These are phyloP conservation scores for Coniochaeta prunicola DNA, from an alignment of 2,329 filamentous ascomycete species.

Conservation along the genomic window DNA sequence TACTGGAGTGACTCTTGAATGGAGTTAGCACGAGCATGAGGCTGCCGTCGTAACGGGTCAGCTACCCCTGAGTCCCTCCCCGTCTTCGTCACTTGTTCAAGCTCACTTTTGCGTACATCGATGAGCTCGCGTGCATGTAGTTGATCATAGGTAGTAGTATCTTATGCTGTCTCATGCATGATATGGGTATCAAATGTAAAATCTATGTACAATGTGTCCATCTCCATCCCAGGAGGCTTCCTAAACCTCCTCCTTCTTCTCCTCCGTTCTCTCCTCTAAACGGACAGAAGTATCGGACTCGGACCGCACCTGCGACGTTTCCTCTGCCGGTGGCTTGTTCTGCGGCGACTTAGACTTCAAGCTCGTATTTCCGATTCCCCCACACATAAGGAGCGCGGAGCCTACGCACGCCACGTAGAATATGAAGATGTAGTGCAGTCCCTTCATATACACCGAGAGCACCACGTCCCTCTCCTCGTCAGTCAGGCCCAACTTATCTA, in stretches of 20 bases:
- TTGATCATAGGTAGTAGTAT: too few species aligned
- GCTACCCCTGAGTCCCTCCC: background rate
- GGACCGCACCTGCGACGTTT: background rate
- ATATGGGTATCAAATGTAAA: background rate
- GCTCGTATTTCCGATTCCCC: slow-evolving; percentile 14
- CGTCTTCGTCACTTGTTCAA: background rate
- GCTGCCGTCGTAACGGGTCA: too few species aligned
- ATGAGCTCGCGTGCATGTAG: too few species aligned
- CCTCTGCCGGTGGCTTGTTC: background rate
- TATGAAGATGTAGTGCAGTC: slow-evolving; percentile 19
- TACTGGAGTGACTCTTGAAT: too few species aligned
- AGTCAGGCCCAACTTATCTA: slow-evolving; percentile 12
- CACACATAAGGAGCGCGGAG: slow-evolving; percentile 9
- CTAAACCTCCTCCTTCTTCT: background rate
- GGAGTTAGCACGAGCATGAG: background rate
- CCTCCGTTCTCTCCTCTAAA: background rate
- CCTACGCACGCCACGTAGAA: slow-evolving; percentile 15
- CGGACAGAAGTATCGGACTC: background rate
- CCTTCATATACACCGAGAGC: slow-evolving; percentile 20
- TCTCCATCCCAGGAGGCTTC: too few species aligned
- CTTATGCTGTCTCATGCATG: background rate
- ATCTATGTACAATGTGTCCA: background rate
- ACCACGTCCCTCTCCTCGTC: slow-evolving; percentile 11
- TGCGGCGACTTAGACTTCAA: slow-evolving; percentile 10
- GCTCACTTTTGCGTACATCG: too few species aligned